These are phyloP conservation scores for Tricholoma bakamatsutake DNA, from an alignment of 768 basidiomycete species.

Conservation along the genomic window DNA sequence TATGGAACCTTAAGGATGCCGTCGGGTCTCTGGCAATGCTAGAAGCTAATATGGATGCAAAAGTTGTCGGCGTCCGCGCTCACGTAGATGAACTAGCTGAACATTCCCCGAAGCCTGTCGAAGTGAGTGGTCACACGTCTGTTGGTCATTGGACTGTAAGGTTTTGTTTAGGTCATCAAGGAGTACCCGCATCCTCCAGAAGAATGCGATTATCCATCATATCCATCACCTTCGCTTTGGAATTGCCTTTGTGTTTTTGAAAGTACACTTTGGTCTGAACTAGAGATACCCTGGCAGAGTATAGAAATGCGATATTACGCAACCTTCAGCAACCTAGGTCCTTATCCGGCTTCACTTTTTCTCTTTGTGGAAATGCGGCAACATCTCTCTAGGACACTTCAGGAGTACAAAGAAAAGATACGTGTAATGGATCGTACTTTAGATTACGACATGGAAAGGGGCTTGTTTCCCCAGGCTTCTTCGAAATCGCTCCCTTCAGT, in stretches of 20 bases:
- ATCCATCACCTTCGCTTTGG: conserved; percentile 43
- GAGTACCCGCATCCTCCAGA: conserved; percentile 49
- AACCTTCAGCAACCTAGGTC: conserved; percentile 60
- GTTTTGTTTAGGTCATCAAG: conserved; percentile 44
- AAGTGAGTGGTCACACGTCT: conserved; percentile 36
- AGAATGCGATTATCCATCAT: conserved; percentile 53
- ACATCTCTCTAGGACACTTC: conserved; percentile 36
- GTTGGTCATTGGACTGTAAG: neutral
- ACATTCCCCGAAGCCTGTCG: conserved; percentile 59
- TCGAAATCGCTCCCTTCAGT: conserved; percentile 29
- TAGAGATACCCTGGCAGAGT: conserved; percentile 54
- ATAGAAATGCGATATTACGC: conserved; percentile 58
- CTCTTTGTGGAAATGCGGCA: conserved; percentile 55
- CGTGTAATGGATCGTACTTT: conserved; percentile 1
- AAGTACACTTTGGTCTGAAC: conserved; percentile 39
- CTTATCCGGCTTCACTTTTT: conserved; percentile 70
- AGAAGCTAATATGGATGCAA: conserved; percentile 68
- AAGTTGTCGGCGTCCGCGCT: conserved; percentile 68
- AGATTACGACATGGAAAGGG: conserved; percentile 14
- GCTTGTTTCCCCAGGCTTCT: conserved; percentile 11
- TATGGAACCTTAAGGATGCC: conserved; percentile 75
- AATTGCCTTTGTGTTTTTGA: conserved; percentile 31
- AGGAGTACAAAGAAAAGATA: conserved; percentile 12
- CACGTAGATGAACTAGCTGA: conserved; percentile 59
- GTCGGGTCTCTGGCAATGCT: conserved; percentile 53